A percentile compares a stretch with the other conserved stretches of the same genome.
phyloP scores from a whole-genome alignment of 1,284 basidiomycete species.

The Sanghuangporus weigelae region DNA sequence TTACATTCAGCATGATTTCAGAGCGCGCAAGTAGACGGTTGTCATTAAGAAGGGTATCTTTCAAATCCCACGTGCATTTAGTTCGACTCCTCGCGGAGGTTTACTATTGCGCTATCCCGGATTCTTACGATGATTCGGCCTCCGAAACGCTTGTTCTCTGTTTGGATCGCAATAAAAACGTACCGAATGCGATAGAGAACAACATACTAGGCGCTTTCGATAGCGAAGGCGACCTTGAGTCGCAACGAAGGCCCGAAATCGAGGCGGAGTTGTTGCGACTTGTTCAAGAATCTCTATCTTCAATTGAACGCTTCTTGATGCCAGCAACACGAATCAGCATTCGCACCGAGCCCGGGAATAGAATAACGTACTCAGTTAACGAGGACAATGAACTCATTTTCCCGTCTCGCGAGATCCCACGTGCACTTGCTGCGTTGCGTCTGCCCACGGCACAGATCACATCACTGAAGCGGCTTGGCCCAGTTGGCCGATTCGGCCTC shows the following conservation, averaged over 20 bases:
- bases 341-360: neutral
- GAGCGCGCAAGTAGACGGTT: neutral
- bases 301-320: neutral
- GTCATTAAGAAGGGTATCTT: neutral
- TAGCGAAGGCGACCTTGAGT: neutral
- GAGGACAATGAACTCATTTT: conserved; percentile 8
- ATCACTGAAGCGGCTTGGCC: neutral
- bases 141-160: conserved; percentile 4
- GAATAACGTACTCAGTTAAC: neutral
- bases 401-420: neutral
- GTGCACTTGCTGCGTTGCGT: neutral
- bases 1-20: neutral
- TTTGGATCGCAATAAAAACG: neutral
- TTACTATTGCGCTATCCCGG: neutral
- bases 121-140: neutral
- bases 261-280: neutral
- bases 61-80: neutral
- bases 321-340: conserved; percentile 2
- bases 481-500: conserved; percentile 2
- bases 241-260: neutral
- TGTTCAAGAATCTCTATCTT: neutral
- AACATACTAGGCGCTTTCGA: conserved; percentile 1
- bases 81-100: conserved; percentile 1
- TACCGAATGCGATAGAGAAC: conserved; percentile 1
- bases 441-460: neutral